These are phyloP conservation scores for Senna tora DNA, from an alignment of 306 rosid genomes.

Conservation along the genomic window DNA sequence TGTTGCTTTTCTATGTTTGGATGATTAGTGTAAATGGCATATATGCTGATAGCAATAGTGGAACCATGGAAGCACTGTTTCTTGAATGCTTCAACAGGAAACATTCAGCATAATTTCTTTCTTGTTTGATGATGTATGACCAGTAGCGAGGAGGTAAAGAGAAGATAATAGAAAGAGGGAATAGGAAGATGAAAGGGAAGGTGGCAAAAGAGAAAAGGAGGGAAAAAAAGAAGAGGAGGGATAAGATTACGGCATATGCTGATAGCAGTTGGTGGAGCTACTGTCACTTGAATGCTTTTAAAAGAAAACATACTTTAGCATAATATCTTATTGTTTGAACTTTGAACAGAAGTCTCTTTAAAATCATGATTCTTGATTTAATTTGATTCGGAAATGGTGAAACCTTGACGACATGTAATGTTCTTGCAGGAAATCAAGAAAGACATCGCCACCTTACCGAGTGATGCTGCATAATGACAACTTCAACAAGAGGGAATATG, in stretches of 20 bases:
- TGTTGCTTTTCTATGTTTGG: background rate
- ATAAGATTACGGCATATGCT: too few species aligned
- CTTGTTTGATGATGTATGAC: too few species aligned
- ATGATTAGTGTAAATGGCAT: background rate
- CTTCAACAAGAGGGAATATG: constrained; percentile 87
- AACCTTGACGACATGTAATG: constrained; percentile 25
- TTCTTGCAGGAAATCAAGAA: constrained; percentile 64
- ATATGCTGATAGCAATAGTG: background rate
- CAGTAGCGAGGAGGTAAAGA: too few species aligned
- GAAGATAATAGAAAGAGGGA: too few species aligned
- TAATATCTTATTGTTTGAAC: too few species aligned
- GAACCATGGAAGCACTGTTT: background rate
- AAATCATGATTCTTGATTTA: constrained; percentile 12
- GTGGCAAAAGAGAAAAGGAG: too few species aligned
- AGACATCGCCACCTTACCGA: constrained; percentile 80
- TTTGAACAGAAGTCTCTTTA: background rate
- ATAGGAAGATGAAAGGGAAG: too few species aligned
- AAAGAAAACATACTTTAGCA: too few species aligned
- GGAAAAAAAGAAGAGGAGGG: too few species aligned
- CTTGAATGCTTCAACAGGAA: background rate
- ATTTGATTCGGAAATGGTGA: constrained; percentile 22
- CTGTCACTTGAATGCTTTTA: too few species aligned
- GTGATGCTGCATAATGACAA: constrained; percentile 90
- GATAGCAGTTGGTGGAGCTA: too few species aligned
- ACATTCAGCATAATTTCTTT: background rate